Conservation (phyloP, 2,329 filamentous ascomycete genomes). For the Raffaelea arxii region DNA sequence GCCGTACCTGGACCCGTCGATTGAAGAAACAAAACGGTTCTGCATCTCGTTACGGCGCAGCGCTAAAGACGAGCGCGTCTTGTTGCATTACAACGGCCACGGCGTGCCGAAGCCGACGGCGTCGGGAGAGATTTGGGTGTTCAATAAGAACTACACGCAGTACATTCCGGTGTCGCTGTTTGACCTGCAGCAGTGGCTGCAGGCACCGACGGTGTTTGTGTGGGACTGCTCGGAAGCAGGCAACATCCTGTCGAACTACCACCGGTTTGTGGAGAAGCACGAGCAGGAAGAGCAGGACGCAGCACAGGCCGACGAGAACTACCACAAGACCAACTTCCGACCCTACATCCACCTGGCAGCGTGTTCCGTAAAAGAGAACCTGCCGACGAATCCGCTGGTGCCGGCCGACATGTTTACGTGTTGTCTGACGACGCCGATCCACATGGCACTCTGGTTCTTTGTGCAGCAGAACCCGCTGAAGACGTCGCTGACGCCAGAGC, state of each 20-base stretch:
- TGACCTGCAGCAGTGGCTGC: conserved; percentile 90
- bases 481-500: conserved; percentile 62
- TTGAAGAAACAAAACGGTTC: conserved; percentile 96
- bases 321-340: conserved; percentile 62
- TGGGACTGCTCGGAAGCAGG: conserved; percentile 97
- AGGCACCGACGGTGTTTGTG: conserved; percentile 90
- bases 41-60: conserved; percentile 82
- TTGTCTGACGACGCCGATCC: conserved; percentile 92
- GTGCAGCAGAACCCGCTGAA: conserved; percentile 79
- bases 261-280: conserved; percentile 90
- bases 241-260: conserved; percentile 91
- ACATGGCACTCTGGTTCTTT: conserved; percentile 95
- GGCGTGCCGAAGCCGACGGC: conserved; percentile 92
- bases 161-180: conserved; percentile 96
- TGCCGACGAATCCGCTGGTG: conserved; percentile 87
- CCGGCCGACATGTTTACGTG: conserved; percentile 94
- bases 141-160: conserved; percentile 97
- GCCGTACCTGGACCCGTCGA: conserved; percentile 89
- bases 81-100: conserved; percentile 99
- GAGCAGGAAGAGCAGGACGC: conserved; percentile 77
- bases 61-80: conserved; percentile 87
- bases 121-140: conserved; percentile 98
- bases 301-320: conserved; percentile 67
- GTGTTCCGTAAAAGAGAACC: conserved; percentile 79
- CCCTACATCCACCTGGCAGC: conserved; percentile 84